Evolutionary conservation across 2,329 filamentous ascomycete species (phyloP).

Genomic region (Cadophora sp.): DNA sequence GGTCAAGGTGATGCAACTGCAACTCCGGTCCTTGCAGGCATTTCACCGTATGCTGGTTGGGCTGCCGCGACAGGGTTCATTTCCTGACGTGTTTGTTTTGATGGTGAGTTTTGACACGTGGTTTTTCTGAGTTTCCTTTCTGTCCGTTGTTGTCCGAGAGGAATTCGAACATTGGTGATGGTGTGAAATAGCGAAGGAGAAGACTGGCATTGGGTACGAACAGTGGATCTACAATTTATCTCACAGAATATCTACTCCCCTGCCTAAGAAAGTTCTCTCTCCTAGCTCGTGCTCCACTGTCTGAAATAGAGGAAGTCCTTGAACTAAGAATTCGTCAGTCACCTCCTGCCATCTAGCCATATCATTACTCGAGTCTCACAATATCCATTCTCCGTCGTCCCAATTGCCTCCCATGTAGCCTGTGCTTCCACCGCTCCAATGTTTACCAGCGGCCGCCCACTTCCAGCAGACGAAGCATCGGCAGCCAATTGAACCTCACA

Average conservation of each 20-base stretch:
- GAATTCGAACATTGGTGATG: no score
- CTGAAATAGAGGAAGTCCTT: conserved; percentile 32
- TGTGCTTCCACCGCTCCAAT: no score
- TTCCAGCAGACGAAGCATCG: conserved; percentile 63
- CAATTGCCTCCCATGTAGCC: conserved; percentile 62
- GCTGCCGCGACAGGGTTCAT: background rate
- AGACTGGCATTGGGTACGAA: no score
- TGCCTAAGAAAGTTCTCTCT: conserved; percentile 28
- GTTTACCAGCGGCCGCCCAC: conserved; percentile 54
- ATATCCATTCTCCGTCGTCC: conserved; percentile 50
- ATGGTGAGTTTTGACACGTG: no score
- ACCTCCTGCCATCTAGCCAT: no score
- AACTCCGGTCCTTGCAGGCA: background rate
- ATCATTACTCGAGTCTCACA: conserved; percentile 25
- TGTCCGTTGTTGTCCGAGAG: no score
- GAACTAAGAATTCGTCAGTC: conserved; percentile 18
- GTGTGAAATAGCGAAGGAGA: no score
- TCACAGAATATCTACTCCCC: conserved; percentile 21
- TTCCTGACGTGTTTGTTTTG: background rate
- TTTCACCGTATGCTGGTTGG: background rate
- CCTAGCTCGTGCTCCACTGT: conserved; percentile 32
- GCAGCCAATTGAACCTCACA: conserved; percentile 56
- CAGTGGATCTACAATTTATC: no score
- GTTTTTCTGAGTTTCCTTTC: no score
- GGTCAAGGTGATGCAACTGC: background rate